phyloP scores from a whole-genome alignment of 2,329 filamentous ascomycete species.

The Epichloe glyceriae region DNA sequence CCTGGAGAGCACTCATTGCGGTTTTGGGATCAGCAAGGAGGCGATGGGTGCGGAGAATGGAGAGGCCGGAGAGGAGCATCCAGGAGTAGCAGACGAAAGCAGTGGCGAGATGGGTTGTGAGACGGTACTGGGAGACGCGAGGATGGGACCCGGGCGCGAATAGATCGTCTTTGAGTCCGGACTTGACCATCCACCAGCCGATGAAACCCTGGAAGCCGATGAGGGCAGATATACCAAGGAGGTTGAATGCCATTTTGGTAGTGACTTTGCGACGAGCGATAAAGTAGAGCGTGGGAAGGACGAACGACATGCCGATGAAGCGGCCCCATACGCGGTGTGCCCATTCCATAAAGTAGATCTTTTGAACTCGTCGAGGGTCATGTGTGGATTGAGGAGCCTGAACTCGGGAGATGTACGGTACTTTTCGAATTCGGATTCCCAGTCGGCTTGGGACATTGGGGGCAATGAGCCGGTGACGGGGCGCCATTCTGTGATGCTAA shows the following conservation, averaged over 20 bases:
- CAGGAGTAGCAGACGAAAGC: slow-evolving; percentile 88
- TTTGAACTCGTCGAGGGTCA: slow-evolving; percentile 93
- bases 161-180: slow-evolving; percentile 86
- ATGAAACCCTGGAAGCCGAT: slow-evolving; percentile 93
- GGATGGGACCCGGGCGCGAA: slow-evolving; percentile 86
- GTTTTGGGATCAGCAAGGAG: slow-evolving; percentile 55
- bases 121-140: slow-evolving; percentile 84
- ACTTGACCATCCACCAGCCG: slow-evolving; percentile 99
- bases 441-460: slow-evolving; percentile 64
- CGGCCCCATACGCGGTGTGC: slow-evolving; percentile 88
- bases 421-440: slow-evolving; percentile 86
- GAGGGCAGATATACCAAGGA: slow-evolving; percentile 72
- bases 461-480: slow-evolving; percentile 88
- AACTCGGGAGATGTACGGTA: slow-evolving; percentile 92
- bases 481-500: slow-evolving; percentile 98
- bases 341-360: slow-evolving; percentile 99
- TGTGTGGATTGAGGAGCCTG: slow-evolving; percentile 79
- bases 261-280: slow-evolving; percentile 69
- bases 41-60: slow-evolving; percentile 65
- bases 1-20: slow-evolving; percentile 45
- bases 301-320: slow-evolving; percentile 78
- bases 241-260: slow-evolving; percentile 59
- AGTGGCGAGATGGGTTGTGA: slow-evolving; percentile 77
- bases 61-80: slow-evolving; percentile 84
- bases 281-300: slow-evolving; percentile 80